Evolutionary conservation across 768 basidiomycete genomes (phyloP), one percentile per base, ranked within the genome.

Genomic region (Phlebiopsis flavidoalba): DNA sequence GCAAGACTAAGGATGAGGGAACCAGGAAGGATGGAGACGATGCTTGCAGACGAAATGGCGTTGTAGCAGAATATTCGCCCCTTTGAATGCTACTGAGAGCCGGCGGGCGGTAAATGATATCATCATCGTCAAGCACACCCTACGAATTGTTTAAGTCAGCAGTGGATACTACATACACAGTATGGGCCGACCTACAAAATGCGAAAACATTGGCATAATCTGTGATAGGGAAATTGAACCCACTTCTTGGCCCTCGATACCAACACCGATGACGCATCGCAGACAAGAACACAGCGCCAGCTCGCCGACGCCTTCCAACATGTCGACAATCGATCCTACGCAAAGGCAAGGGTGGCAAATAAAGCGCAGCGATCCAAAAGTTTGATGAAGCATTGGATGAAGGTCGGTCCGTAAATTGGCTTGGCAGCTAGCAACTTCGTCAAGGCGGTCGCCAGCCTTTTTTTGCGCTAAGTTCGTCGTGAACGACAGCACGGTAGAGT

Each of bases 171-270:
- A n/a, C 40, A 17, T 10, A 60, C 53, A 33, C 47, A 53, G 19
- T 57, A 68, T 21, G 70, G 52, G 14, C 59, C n/a, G n/a, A n/a
- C n/a, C n/a, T n/a, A n/a, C n/a, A n/a, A n/a, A n/a, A n/a, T n/a
- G n/a, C 93, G 62, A 93, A 94, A 52, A 94, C 91, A 67, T 92
- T 93, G 51, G 91, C 90, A 69, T 93, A 94, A n/a, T n/a, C n/a
- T n/a, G n/a, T n/a, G n/a, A n/a, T n/a, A n/a, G n/a, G n/a, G n/a
- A n/a, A n/a, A n/a, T n/a, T n/a, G n/a, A n/a, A n/a, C n/a, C 70
- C 92, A 78, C 0, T 87, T 79, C 67, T 86, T 90, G 71, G 86
- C 89, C 50, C 57, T 55, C 12, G 88, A 55, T 2, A 63, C n/a
- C 89, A 12, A 91, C 83, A 54, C 77, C 79, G 22, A 91, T 82